Evolutionary conservation across 176 grass and related monocot genomes (phyloP), one percentile per base, ranked within the genome.

Genomic region (Paspalum vaginatum): DNA sequence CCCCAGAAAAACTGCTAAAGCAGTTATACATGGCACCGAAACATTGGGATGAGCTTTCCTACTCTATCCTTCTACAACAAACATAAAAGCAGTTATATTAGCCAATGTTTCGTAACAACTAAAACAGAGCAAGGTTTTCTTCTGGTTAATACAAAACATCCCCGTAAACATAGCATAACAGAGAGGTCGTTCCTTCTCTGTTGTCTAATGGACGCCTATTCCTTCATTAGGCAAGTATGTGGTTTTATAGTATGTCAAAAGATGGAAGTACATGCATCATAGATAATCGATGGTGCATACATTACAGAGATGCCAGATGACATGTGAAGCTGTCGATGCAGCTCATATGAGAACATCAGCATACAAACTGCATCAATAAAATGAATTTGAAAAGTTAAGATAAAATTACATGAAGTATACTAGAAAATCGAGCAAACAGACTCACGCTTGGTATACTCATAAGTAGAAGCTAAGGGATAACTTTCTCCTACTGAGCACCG

Each of bases 361-460:
- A 91, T 74, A 86, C 96, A 98, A 80, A 98, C 96, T 98, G 58
- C 57, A 45, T 50, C 16, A 49, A 18, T 48, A 39, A n/a, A 38
- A 68, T 39, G 5, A 73, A 39, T 10, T 21, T 27, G 10, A 21
- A 64, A 8, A 25, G 44, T 55, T 7, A 25, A 14, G 41, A 59
- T 83, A 83, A 15, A 80, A 61, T 18, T 82, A 65, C 43, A 72
- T 51, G 37, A 61, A 68, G 11, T 57, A 63, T 59, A 61, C 21
- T 17, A 26, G 65, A 58, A 83, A 52, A 81, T 7, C 58, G 61
- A 78, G 74, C 62, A 24, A 83, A 32, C 1, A 88, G 1, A 81
- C 86, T 5, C 92, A 95, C 95, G 49, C 80, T 98, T 98, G 65
- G 92, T 93, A 76, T 91, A 85, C 78, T 95, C 95, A 38, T 98